phyloP scores from a whole-genome alignment of 177 flowering plant species.

The Vitis hybrid region DNA sequence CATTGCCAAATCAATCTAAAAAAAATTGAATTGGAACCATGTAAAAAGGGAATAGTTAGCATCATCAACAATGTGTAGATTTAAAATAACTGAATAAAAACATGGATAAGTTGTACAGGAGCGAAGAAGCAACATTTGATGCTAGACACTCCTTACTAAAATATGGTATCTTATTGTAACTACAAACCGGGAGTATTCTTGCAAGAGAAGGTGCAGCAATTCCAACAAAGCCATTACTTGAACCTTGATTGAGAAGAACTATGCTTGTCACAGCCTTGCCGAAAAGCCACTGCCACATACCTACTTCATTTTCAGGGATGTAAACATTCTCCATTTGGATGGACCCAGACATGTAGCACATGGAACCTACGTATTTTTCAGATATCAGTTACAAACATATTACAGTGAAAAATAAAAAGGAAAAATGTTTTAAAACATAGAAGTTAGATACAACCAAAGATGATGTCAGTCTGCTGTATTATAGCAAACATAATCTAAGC shows the following conservation, averaged over 20 bases:
- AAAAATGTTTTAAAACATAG: background rate
- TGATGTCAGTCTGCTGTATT: too few relatives aligned
- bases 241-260: constrained; percentile 69
- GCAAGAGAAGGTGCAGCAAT: constrained; percentile 96
- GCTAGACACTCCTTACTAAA: background rate
- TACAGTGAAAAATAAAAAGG: background rate
- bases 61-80: background rate
- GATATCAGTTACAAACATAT: constrained; percentile 1
- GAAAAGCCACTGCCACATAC: constrained; percentile 93
- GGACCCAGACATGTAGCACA: constrained; percentile 97
- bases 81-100: background rate
- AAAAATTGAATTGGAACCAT: constrained; percentile 11
- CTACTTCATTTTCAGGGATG: constrained; percentile 86
- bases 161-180: background rate
- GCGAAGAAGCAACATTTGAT: background rate
- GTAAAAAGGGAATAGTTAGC: constrained; percentile 5
- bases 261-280: constrained; percentile 78
- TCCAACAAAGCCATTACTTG: constrained; percentile 90
- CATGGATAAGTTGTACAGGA: background rate
- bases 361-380: constrained; percentile 59
- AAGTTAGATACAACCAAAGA: background rate
- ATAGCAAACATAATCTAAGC: background rate
- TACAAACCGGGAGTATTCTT: constrained; percentile 87
- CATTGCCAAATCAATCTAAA: constrained; percentile 83
- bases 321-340: constrained; percentile 83